phyloP scores from a whole-genome alignment of 495 filamentous ascomycete genomes.

The Daldinia loculata region DNA sequence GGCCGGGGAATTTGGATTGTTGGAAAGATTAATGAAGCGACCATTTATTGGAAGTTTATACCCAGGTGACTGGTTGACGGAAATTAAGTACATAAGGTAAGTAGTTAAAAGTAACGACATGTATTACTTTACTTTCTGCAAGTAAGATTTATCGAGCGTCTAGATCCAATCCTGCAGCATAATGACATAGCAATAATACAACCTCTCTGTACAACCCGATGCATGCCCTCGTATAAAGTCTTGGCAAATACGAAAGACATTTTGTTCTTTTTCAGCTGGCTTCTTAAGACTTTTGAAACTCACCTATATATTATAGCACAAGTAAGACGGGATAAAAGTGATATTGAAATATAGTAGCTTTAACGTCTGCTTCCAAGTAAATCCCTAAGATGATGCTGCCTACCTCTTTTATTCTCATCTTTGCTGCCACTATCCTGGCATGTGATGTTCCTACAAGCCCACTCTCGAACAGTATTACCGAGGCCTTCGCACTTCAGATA shows the following conservation, averaged over 20 bases:
- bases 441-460: slow-evolving; percentile 52
- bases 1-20: background rate
- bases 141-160: slow-evolving; percentile 19
- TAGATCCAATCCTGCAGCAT: slow-evolving; percentile 20
- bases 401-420: slow-evolving; percentile 29
- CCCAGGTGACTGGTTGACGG: slow-evolving; percentile 2
- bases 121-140: slow-evolving; percentile 7
- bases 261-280: slow-evolving; percentile 10
- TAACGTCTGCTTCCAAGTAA: background rate
- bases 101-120: background rate
- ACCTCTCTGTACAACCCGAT: slow-evolving; percentile 14
- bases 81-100: background rate
- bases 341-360: background rate
- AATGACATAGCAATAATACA: slow-evolving; percentile 6
- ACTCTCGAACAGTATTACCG: slow-evolving; percentile 52
- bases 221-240: slow-evolving; percentile 33
- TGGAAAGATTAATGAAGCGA: background rate
- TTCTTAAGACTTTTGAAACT: background rate
- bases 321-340: background rate
- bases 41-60: background rate
- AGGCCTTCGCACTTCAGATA: slow-evolving; percentile 56
- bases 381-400: background rate
- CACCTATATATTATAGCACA: background rate
- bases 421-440: slow-evolving; percentile 43
- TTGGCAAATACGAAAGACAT: slow-evolving; percentile 15